Base-by-base conservation (phyloP, 2,329 filamentous ascomycete species). In the Pestalotiopsis sp. region DNA sequence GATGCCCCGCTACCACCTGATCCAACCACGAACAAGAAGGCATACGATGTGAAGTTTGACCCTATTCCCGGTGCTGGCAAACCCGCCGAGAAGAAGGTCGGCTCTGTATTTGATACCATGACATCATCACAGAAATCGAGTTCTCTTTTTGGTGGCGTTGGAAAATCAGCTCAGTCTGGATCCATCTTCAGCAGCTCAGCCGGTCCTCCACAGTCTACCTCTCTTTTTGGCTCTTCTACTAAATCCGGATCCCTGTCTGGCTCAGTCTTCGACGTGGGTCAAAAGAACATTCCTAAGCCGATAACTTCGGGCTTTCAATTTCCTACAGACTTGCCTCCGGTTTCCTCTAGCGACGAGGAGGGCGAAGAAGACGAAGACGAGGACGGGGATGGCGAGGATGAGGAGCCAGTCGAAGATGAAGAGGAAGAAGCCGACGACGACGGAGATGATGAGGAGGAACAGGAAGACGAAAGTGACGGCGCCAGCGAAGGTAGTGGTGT, bases 401-500 rank as follows among this genome's bases (percentile, higher is more conserved):
- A 80, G 14, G 81, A 82, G 12, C 80, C 79, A 17, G 79, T 79
- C 17, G 81, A 81, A n/a, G 77, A 78, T 73, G 77, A 71, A 69
- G 81, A 75, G 9, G 78, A 80, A 9, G 81, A 83, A 4, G 82
- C 82, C 6, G 81, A 84, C 27, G 83, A 79, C 0, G 79, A 80
- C 2, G 81, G 82, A n/a, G 82, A 82, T 9, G 81, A 83, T 31
- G 78, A 80, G 5, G 81, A 82, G 23, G 85, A 85, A 13, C 84
- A 84, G 2, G 85, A 86, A 38, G 82, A 82, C 49, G 84, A 75
- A 6, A 85, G 82, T 0, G 87, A 88, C 7, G 78, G 69, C 9
- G 79, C 69, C 1, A 83, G 79, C 61, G 86, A 88, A 74, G 89
- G 89, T 14, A 91, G 89, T 70, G 90, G 88, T 27, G 83, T 91